Percentiles rank a stretch among this genome's conserved stretches.
These are phyloP conservation scores for Cladosporium velox DNA, from an alignment of 2,329 filamentous ascomycete species.

Conservation along the genomic window DNA sequence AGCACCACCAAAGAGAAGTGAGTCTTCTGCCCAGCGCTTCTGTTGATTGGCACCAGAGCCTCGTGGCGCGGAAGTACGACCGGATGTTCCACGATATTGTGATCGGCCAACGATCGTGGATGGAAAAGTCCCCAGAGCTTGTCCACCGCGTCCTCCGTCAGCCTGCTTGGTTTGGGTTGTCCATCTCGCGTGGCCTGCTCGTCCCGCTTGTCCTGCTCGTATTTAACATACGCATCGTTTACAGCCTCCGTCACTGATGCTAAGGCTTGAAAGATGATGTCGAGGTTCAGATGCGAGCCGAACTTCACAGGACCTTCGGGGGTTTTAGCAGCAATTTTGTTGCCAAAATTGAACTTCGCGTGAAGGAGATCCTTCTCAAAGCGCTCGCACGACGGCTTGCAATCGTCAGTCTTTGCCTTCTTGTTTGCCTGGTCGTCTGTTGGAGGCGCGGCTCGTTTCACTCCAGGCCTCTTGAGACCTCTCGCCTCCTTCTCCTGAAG, in stretches of 20 bases:
- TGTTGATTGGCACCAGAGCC: constrained; percentile 3
- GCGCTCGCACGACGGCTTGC: background rate
- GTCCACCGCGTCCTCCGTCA: too few relatives aligned
- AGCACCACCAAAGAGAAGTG: background rate
- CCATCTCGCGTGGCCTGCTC: too few relatives aligned
- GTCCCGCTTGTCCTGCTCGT: background rate
- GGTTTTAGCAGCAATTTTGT: background rate
- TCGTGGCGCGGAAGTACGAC: background rate
- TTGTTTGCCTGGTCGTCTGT: background rate
- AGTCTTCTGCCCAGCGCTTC: background rate
- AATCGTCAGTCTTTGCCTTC: background rate
- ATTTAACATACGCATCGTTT: background rate
- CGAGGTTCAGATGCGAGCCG: background rate
- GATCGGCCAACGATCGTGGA: background rate
- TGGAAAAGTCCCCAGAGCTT: constrained; percentile 11
- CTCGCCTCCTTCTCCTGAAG: background rate
- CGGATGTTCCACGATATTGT: background rate
- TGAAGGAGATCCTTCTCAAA: background rate
- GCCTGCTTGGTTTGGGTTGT: too few relatives aligned
- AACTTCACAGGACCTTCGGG: background rate
- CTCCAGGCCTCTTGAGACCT: background rate
- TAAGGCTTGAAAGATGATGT: constrained; percentile 4
- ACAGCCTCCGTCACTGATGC: constrained; percentile 15
- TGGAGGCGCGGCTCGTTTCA: background rate
- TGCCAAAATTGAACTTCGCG: background rate